These are phyloP conservation scores for Diaporthe eres DNA, from an alignment of 2,329 filamentous ascomycete genomes.

Conservation along the genomic window DNA sequence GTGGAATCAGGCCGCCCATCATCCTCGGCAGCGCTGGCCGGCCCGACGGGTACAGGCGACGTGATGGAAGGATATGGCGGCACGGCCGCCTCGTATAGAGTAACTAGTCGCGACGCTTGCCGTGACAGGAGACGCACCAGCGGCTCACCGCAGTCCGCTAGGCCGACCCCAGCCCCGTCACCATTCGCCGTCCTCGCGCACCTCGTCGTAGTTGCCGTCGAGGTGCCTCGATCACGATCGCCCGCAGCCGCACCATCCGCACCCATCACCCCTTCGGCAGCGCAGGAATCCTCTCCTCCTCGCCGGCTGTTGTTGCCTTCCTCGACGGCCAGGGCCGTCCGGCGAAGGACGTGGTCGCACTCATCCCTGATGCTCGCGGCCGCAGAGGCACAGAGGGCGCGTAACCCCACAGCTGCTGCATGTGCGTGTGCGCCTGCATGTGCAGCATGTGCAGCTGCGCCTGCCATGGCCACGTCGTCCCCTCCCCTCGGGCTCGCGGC, in stretches of 20 bases:
- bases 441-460: background rate
- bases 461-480: conserved; percentile 34
- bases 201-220: background rate
- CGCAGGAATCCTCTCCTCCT: background rate
- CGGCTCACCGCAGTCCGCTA: conserved; percentile 43
- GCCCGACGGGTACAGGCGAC: conserved; percentile 19
- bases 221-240: background rate
- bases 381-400: conserved; percentile 35
- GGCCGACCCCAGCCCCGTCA: background rate
- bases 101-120: conserved; percentile 42
- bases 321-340: background rate
- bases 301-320: conserved; percentile 12
- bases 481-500: conserved; percentile 26
- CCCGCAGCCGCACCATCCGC: background rate
- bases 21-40: conserved; percentile 9
- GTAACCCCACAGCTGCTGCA: conserved; percentile 30
- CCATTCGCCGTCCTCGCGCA: background rate
- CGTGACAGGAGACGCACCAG: conserved; percentile 45
- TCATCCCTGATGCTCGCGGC: conserved; percentile 36
- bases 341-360: conserved; percentile 24
- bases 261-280: background rate
- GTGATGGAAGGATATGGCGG: background rate
- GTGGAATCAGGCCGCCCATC: background rate
- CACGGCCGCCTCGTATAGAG: conserved; percentile 31
- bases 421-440: conserved; percentile 15